Evolutionary conservation across 208 protist species (phyloP), one percentile per base, ranked within the genome.

Genomic region (Wallacemonas sp.): DNA sequence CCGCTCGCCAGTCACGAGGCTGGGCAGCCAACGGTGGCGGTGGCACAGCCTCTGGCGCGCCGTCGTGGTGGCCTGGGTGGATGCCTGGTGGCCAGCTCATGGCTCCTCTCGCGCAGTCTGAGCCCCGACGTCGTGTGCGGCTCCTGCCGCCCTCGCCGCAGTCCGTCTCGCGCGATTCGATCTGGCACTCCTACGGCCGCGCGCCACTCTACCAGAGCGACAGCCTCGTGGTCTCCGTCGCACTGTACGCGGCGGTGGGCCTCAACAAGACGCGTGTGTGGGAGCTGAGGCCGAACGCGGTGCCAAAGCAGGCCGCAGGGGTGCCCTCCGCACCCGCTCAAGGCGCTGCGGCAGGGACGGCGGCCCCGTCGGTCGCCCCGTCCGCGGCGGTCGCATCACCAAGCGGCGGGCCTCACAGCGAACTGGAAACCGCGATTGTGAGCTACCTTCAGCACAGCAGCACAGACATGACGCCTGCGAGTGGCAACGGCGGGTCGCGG

Each of bases 151-250:
- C 56, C 6, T 47, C 56, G 24, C 56, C 56, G 56, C 46, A 46
- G 16, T 46, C 41, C 5, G 46, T 66, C 16, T 36, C 46, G 14
- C 46, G 52, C 9, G 52, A 58, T 38, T 21, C n/a, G 17, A 19
- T 66, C 47, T 38, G 46, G 24, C 34, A 69, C 64, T 85, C 82
- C 39, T 90, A 78, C 58, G 80, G 77, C n/a, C 61, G 58, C 29
- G 55, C 79, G 52, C 34, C 58, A 17, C 60, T 85, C 16, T 75
- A 81, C 66, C 55, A 62, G 19, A 73, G 76, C 44, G 75, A 63
- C 36, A 77, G 43, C 19, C 77, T 90, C 38, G 68, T 69, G 30
- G 62, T 85, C 21, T 65, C 78, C 61, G 70, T 46, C 6, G 78
- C 72, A 16, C 57, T 90, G 39, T 73, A 79, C 52, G 73, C 80